Evolutionary conservation across 257 asterid genomes (phyloP).

Genomic region (Paraleonurus japonicus): DNA sequence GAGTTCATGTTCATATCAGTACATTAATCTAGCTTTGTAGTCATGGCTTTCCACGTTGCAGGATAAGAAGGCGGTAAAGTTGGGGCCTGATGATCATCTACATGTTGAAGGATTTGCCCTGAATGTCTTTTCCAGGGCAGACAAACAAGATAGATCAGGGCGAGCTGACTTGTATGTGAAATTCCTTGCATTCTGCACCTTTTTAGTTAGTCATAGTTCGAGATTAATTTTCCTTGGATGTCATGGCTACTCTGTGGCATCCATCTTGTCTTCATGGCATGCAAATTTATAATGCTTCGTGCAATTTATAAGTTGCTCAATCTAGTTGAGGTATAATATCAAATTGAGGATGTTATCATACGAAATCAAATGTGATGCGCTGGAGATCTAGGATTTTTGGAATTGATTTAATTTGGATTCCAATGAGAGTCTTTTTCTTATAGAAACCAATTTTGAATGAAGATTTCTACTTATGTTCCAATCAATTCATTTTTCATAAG

Average conservation of each 20-base stretch:
- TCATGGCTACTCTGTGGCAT: slow-evolving; percentile 8
- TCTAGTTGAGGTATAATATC: slow-evolving; percentile 14
- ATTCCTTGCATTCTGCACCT: slow-evolving; percentile 3
- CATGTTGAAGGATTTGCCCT: slow-evolving; percentile 91
- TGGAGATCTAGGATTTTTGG: slow-evolving; percentile 4
- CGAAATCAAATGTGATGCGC: slow-evolving; percentile 17
- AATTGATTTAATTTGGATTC: neutral
- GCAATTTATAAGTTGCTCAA: slow-evolving; percentile 1
- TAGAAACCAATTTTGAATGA: neutral
- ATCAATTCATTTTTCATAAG: neutral
- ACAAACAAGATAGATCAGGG: slow-evolving; percentile 93
- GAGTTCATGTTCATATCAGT: neutral
- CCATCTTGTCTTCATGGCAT: slow-evolving; percentile 5
- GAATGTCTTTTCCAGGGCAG: slow-evolving; percentile 86
- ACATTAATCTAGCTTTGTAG: neutral
- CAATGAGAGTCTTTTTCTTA: neutral
- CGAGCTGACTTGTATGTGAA: slow-evolving; percentile 74
- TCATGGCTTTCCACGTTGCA: slow-evolving; percentile 24
- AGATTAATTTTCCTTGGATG: neutral
- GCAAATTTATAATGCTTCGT: neutral
- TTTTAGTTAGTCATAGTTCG: neutral
- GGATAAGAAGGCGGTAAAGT: slow-evolving; percentile 83
- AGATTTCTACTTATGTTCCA: neutral
- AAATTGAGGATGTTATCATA: neutral
- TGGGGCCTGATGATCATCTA: slow-evolving; percentile 83